Evolutionary conservation across 2,329 filamentous ascomycete genomes (phyloP).

Genomic region (Periglandula ipomoeae): DNA sequence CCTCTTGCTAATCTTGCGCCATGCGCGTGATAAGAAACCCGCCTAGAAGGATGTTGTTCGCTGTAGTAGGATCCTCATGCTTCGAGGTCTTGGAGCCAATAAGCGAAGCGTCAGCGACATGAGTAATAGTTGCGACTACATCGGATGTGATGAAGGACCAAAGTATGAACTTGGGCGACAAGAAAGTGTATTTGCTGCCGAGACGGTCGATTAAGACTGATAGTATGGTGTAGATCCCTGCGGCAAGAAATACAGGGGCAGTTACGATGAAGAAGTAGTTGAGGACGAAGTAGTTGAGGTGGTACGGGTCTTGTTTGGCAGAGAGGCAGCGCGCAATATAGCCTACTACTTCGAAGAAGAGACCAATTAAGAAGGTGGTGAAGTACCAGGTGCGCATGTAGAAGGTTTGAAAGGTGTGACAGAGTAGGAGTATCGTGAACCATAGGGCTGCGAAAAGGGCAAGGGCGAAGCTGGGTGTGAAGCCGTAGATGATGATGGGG

Average conservation of each 20-base stretch:
- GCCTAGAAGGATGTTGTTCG: constrained; percentile 46
- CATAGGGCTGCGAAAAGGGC: constrained; percentile 33
- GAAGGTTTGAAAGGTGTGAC: no score
- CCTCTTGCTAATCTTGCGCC: no score
- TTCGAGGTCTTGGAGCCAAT: constrained; percentile 42
- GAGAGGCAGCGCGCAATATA: constrained; percentile 39
- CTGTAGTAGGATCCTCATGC: constrained; percentile 36
- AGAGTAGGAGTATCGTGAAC: constrained; percentile 32
- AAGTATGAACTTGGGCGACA: constrained; percentile 37
- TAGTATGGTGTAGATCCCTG: constrained; percentile 44
- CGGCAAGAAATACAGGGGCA: constrained; percentile 48
- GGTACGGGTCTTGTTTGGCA: constrained; percentile 40
- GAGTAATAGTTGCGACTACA: constrained; percentile 41
- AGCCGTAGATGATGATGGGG: constrained; percentile 41
- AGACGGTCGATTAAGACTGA: constrained; percentile 38
- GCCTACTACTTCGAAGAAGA: constrained; percentile 39
- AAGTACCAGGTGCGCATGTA: constrained; percentile 40
- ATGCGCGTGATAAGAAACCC: no score
- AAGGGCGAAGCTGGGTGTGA: constrained; percentile 36
- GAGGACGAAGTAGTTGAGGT: constrained; percentile 45
- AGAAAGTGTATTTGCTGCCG: constrained; percentile 31
- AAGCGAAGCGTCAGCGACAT: constrained; percentile 44
- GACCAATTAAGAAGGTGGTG: constrained; percentile 31
- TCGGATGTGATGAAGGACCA: constrained; percentile 46
- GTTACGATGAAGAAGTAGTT: constrained; percentile 55